Evolutionary conservation across 2,329 filamentous ascomycete genomes (phyloP), one percentile per base, ranked within the genome.

Genomic region (Metarhizium rileyi): DNA sequence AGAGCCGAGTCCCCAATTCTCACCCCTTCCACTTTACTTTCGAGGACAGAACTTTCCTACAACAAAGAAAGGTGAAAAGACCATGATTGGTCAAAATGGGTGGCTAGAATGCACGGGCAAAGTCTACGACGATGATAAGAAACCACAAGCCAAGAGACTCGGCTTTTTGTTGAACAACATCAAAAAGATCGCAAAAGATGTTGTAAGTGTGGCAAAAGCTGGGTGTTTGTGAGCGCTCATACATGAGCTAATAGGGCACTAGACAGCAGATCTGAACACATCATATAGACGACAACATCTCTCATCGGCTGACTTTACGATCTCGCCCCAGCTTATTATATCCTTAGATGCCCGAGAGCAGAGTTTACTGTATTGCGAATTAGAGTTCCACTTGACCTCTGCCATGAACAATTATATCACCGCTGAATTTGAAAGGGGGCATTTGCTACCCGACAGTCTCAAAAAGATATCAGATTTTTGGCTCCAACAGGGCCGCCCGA

Each of bases 331-430:
- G 14, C 57, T 76, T 3, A 61, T 64, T 22, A 75, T 80, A 55
- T 79, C 77, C 0, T 68, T 81, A 3, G 66, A 72, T 56, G 66
- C 76, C 1, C 73, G 78, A 41, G 77, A 80, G 62, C 78, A 81
- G 58, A 76, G 73, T 46, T 69, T 81, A 8, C 61, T 81, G 7
- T 81, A 79, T 60, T 77, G 76, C 59, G 78, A 82, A 60, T 70
- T 81, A 7, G 77, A 80, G 58, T 81, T 72, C 55, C 63, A 71
- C 50, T 60, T 81, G n/a, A 72, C 70, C 51, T 72, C 69, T 5
- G 71, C 72, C 0, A 60, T 81, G 28, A 73, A 79, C 50, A 61
- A 64, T 10, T 81, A 77, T 63, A 73, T 81, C 50, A 70, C 68
- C 10, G 60, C 66, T 16, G 75, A 81, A 58, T 68, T 79, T 50